phyloP scores from a whole-genome alignment of 2,329 filamentous ascomycete genomes.

The Didymella sp. region DNA sequence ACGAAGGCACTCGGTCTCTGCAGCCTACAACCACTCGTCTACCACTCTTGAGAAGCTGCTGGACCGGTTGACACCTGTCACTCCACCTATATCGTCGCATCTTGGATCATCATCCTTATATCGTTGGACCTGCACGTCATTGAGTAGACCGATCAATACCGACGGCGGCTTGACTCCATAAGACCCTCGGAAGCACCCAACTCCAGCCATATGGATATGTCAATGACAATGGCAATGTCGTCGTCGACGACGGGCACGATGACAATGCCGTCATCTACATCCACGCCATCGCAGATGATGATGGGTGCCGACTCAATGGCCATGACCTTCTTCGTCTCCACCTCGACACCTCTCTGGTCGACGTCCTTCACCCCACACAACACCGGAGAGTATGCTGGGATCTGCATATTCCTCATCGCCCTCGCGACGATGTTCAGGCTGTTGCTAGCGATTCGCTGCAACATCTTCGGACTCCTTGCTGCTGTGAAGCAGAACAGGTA shows the following conservation, averaged over 20 bases:
- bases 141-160: not conserved
- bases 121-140: not conserved
- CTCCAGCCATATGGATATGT: conserved; percentile 17
- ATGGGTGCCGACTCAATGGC: conserved; percentile 50
- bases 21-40: not conserved
- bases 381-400: conserved; percentile 77
- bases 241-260: not conserved
- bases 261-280: conserved; percentile 20
- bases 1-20: not conserved
- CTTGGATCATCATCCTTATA: no score
- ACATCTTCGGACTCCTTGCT: conserved; percentile 57
- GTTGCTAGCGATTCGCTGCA: conserved; percentile 70
- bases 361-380: conserved; percentile 72
- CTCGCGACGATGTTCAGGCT: conserved; percentile 72
- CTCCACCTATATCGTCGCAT: no score
- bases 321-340: conserved; percentile 69
- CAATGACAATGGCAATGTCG: conserved; percentile 3
- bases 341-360: conserved; percentile 69
- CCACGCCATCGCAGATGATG: conserved; percentile 5
- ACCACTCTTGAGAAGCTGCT: not conserved
- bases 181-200: not conserved
- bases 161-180: no score
- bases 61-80: not conserved
- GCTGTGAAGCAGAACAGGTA: conserved; percentile 65
- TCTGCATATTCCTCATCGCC: conserved; percentile 85